phyloP scores from a whole-genome alignment of 495 filamentous ascomycete species.

The Aspergillus sclerotioniger region DNA sequence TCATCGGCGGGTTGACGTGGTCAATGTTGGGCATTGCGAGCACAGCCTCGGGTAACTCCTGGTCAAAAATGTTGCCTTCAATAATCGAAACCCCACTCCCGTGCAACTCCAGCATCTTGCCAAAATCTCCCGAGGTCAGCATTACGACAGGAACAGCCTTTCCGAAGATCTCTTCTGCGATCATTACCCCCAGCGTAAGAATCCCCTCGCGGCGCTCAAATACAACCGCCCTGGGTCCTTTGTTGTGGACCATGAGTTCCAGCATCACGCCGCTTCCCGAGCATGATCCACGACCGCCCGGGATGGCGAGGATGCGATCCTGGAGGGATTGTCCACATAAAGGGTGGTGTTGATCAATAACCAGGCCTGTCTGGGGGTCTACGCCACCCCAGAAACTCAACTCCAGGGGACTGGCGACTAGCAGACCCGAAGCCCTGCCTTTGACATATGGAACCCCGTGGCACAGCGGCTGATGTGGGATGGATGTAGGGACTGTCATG shows the following conservation, averaged over 20 bases:
- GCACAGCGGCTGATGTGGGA: too few species aligned
- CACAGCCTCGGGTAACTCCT: not conserved
- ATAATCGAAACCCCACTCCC: not conserved
- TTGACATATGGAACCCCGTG: slow-evolving; percentile 5
- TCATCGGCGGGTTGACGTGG: not conserved
- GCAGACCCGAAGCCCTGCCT: slow-evolving; percentile 11
- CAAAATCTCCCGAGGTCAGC: slow-evolving; percentile 15
- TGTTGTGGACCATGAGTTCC: slow-evolving; percentile 27
- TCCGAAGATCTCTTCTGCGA: slow-evolving; percentile 28
- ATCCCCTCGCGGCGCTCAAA: slow-evolving; percentile 31
- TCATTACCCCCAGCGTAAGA: slow-evolving; percentile 29
- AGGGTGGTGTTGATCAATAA: slow-evolving; percentile 34
- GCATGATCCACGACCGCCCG: slow-evolving; percentile 32
- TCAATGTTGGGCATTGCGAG: not conserved
- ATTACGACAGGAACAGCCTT: slow-evolving; percentile 27
- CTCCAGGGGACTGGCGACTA: slow-evolving; percentile 17
- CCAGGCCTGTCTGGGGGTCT: slow-evolving; percentile 20
- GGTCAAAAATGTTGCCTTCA: not conserved
- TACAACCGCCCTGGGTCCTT: slow-evolving; percentile 22
- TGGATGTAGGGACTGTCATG: too few species aligned
- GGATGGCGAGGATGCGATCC: slow-evolving; percentile 27
- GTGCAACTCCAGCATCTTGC: slow-evolving; percentile 1
- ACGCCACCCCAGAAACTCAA: slow-evolving; percentile 40
- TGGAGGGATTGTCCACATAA: slow-evolving; percentile 20
- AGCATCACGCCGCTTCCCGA: slow-evolving; percentile 31